Evolutionary conservation across 345 rosid species (phyloP).

Genomic region (Stellera chamaejasme): DNA sequence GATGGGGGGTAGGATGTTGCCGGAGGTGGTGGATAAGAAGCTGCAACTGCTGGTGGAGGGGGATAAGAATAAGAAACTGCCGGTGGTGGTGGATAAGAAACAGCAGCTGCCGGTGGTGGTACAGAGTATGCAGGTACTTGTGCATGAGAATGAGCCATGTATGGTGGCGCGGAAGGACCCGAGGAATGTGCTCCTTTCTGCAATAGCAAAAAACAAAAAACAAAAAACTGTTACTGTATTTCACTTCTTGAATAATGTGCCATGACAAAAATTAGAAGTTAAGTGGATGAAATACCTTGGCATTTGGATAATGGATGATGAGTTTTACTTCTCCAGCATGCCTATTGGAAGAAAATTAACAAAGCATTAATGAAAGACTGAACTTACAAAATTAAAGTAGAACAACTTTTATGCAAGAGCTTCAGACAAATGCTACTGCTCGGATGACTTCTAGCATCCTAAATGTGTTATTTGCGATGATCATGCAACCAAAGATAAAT

Average conservation of each 20-base stretch:
- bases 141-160: conserved; percentile 6
- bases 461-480: too few species aligned
- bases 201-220: background rate
- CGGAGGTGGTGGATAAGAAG: background rate
- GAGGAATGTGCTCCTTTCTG: conserved; percentile 7
- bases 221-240: background rate
- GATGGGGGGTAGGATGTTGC: background rate
- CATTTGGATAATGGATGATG: conserved; percentile 28
- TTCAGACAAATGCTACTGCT: too few species aligned
- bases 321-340: conserved; percentile 40
- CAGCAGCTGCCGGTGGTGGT: conserved; percentile 7
- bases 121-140: conserved; percentile 11
- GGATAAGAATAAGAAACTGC: conserved; percentile 6
- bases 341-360: conserved; percentile 14
- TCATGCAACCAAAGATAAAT: too few species aligned
- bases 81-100: conserved; percentile 14
- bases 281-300: conserved; percentile 11
- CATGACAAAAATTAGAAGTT: too few species aligned
- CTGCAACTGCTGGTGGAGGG: conserved; percentile 18
- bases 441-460: too few species aligned
- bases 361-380: background rate
- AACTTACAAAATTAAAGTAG: too few species aligned
- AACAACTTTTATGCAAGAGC: too few species aligned
- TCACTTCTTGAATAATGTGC: background rate
- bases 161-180: conserved; percentile 9